Percentiles rank a stretch among this genome's conserved stretches.
Evolutionary conservation across 768 basidiomycete species (phyloP).

Genomic region (Phanerochaete sordida): DNA sequence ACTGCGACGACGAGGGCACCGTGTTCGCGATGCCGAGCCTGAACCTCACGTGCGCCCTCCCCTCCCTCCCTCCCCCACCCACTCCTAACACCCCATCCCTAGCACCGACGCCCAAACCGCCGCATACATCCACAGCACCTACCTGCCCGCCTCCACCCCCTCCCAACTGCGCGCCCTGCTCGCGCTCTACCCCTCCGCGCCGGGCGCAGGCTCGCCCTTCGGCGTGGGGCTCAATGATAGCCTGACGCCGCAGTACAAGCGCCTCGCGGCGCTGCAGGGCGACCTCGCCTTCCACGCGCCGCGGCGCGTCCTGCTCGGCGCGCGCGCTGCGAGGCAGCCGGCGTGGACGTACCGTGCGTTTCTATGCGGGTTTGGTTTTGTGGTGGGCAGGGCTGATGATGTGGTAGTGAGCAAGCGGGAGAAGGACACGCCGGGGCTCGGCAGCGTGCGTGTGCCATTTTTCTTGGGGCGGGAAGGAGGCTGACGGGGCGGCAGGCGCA

Average conservation of each 20-base stretch:
- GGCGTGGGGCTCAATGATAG: slow-evolving; percentile 42
- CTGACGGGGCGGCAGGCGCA: slow-evolving; percentile 40
- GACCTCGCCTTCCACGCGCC: slow-evolving; percentile 26
- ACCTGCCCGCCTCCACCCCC: slow-evolving; percentile 19
- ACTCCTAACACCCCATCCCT: no score
- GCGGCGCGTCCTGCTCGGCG: slow-evolving; percentile 22
- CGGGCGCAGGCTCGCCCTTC: slow-evolving; percentile 49
- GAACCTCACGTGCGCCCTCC: slow-evolving; percentile 31
- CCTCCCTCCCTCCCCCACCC: no score
- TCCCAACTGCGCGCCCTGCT: slow-evolving; percentile 16
- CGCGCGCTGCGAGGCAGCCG: slow-evolving; percentile 15
- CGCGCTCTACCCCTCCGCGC: slow-evolving; percentile 25
- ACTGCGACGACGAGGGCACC: slow-evolving; percentile 56
- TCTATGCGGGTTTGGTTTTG: accelerated
- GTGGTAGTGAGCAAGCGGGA: slow-evolving; percentile 12
- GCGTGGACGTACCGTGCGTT: slow-evolving; percentile 19
- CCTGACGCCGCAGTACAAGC: slow-evolving; percentile 37
- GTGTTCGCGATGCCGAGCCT: slow-evolving; percentile 23
- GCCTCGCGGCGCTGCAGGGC: slow-evolving; percentile 25
- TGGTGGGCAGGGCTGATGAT: background rate
- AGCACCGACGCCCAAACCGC: slow-evolving; percentile 22
- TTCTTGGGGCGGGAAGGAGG: no score
- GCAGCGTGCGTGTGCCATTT: slow-evolving; percentile 1
- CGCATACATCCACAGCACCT: slow-evolving; percentile 15
- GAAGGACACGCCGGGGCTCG: slow-evolving; percentile 3